These are phyloP conservation scores for Microbotryomycetes sp. DNA, from an alignment of 1,284 basidiomycete species.

Conservation along the genomic window DNA sequence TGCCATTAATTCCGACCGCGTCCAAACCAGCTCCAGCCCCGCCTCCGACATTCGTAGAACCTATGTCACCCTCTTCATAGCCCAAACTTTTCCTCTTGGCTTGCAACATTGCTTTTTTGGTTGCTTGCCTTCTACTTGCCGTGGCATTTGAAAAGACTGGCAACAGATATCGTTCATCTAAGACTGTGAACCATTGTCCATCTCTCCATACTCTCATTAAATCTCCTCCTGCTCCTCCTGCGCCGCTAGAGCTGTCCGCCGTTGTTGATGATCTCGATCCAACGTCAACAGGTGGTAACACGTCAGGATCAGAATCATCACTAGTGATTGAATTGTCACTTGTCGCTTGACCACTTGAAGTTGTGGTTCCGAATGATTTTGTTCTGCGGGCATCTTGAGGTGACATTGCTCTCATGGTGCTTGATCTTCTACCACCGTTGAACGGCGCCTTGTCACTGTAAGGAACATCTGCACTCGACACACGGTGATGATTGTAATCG, in stretches of 20 bases:
- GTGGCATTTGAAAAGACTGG: conserved; percentile 74
- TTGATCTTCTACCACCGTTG: background rate
- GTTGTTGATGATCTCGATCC: background rate
- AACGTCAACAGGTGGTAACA: conserved; percentile 14
- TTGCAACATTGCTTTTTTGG: conserved; percentile 34
- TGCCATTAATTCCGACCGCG: no score
- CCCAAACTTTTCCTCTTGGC: conserved; percentile 17
- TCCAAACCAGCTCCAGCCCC: background rate
- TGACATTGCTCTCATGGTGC: background rate
- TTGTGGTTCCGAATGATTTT: background rate
- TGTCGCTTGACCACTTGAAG: background rate
- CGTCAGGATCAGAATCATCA: conserved; percentile 22
- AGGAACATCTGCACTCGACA: background rate
- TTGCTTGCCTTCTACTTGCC: conserved; percentile 44
- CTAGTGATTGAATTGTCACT: conserved; percentile 8
- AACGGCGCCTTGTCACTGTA: background rate
- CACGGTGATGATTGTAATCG: background rate
- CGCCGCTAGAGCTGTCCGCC: background rate
- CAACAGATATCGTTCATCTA: conserved; percentile 90
- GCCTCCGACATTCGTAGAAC: conserved; percentile 1
- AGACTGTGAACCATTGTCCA: conserved; percentile 87
- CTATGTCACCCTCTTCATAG: conserved; percentile 3
- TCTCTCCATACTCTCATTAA: conserved; percentile 48
- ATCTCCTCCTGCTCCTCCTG: conserved; percentile 2
- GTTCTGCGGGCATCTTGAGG: background rate